phyloP scores from a whole-genome alignment of 2,329 filamentous ascomycete genomes.

The Hypoxylon sp. region DNA sequence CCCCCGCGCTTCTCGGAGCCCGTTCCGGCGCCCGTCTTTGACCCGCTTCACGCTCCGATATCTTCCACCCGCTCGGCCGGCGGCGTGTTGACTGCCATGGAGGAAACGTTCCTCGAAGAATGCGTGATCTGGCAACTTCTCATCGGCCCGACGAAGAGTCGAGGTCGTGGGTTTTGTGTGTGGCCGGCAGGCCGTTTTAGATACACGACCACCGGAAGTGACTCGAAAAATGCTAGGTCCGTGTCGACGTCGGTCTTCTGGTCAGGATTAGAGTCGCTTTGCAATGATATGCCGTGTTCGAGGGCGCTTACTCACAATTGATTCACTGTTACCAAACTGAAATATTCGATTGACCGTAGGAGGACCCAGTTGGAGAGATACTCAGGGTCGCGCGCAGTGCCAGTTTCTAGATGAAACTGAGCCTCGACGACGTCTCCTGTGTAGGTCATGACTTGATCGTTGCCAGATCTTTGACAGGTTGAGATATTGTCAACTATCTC shows the following conservation, averaged over 20 bases:
- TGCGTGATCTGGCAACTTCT: neutral
- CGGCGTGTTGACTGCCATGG: neutral
- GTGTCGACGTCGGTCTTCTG: neutral
- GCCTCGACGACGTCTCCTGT: neutral
- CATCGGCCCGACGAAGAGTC: neutral
- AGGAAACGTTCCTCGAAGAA: neutral
- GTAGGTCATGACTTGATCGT: neutral
- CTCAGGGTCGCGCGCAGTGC: conserved; percentile 1
- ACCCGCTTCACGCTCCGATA: neutral
- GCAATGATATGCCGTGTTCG: neutral
- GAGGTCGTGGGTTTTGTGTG: neutral
- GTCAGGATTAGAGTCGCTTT: neutral
- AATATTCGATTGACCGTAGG: neutral
- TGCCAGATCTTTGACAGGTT: neutral
- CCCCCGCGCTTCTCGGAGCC: conserved; percentile 28
- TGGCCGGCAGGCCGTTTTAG: neutral
- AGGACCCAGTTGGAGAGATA: neutral
- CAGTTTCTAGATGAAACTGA: neutral
- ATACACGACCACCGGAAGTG: no score
- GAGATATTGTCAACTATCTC: neutral
- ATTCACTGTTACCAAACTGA: neutral
- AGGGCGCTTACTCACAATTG: neutral
- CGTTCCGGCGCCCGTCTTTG: conserved; percentile 20
- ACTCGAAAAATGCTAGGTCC: neutral
- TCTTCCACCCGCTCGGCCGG: conserved; percentile 7